Percentiles rank a stretch among this genome's conserved stretches.
Conservation (phyloP, 2,329 filamentous ascomycete genomes). For the Fusarium zealandicum region DNA sequence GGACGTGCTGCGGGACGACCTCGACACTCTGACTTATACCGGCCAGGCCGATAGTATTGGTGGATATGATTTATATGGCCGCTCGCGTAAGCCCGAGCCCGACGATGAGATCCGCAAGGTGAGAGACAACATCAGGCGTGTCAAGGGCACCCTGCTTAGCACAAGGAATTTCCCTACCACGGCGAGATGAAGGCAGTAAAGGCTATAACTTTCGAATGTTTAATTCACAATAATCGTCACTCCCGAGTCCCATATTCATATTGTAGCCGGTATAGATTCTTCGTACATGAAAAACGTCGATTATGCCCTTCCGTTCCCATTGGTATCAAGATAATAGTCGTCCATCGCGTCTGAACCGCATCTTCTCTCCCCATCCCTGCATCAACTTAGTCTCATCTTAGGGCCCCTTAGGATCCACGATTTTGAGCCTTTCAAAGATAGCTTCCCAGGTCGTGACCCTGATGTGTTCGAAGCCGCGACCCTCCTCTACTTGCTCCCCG, state of each 20-base stretch:
- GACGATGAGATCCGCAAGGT: constrained; percentile 76
- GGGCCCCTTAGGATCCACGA: constrained; percentile 35
- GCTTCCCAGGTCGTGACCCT: constrained; percentile 53
- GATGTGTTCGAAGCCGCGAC: constrained; percentile 59
- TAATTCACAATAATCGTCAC: background rate
- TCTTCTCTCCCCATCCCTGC: background rate
- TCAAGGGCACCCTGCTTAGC: constrained; percentile 81
- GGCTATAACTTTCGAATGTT: background rate
- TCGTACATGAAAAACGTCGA: constrained; percentile 9
- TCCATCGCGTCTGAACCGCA: background rate
- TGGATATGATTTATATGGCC: constrained; percentile 53
- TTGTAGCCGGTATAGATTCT: constrained; percentile 3
- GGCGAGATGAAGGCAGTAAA: constrained; percentile 36
- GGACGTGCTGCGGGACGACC: constrained; percentile 68
- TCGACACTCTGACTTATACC: constrained; percentile 66
- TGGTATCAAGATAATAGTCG: constrained; percentile 11
- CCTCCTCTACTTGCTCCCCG: constrained; percentile 53
- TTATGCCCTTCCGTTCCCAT: constrained; percentile 19
- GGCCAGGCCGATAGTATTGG: constrained; percentile 48
- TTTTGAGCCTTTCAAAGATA: constrained; percentile 47
- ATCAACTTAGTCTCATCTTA: background rate
- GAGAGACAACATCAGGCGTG: constrained; percentile 76
- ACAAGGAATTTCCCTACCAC: constrained; percentile 74
- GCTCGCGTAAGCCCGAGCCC: constrained; percentile 57
- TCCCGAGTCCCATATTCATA: background rate